phyloP scores from a whole-genome alignment of 805 yeast genomes.

The Lachancea sp. region DNA sequence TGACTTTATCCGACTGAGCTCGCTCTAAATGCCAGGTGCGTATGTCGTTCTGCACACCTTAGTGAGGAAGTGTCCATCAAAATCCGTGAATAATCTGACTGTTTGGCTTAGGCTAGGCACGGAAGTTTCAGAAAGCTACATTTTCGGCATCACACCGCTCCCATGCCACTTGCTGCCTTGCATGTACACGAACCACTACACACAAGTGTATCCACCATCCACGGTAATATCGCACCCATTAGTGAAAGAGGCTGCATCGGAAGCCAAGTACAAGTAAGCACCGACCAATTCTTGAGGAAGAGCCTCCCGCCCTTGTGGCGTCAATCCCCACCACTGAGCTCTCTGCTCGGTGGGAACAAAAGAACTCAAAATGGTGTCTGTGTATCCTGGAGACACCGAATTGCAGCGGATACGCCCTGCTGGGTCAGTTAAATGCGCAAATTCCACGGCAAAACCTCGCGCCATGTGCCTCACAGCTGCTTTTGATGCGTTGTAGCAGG shows the following conservation, averaged over 20 bases:
- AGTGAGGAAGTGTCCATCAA: no score
- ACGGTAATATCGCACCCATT: slow-evolving; percentile 71
- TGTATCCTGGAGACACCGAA: slow-evolving; percentile 78
- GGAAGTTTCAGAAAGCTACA: no score
- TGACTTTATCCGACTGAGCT: no score
- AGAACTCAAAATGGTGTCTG: slow-evolving; percentile 59
- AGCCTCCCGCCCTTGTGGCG: slow-evolving; percentile 72
- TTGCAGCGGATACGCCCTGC: slow-evolving; percentile 48
- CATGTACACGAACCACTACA: neutral
- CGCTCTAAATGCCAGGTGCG: no score
- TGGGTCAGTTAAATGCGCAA: slow-evolving; percentile 38
- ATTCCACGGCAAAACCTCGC: slow-evolving; percentile 75
- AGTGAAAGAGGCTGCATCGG: slow-evolving; percentile 75
- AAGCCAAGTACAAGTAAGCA: slow-evolving; percentile 71
- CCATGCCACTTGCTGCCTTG: neutral
- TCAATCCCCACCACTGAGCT: slow-evolving; percentile 45
- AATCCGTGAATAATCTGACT: no score
- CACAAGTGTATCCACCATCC: slow-evolving; percentile 56
- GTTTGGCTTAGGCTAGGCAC: no score
- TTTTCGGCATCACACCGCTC: no score
- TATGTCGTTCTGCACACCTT: no score
- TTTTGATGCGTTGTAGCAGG: slow-evolving; percentile 83
- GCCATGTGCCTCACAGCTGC: slow-evolving; percentile 78
- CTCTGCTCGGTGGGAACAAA: slow-evolving; percentile 41
- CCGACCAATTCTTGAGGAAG: slow-evolving; percentile 69